Base-by-base conservation (phyloP, 306 rosid genomes). In the Styphnolobium japonicum region DNA sequence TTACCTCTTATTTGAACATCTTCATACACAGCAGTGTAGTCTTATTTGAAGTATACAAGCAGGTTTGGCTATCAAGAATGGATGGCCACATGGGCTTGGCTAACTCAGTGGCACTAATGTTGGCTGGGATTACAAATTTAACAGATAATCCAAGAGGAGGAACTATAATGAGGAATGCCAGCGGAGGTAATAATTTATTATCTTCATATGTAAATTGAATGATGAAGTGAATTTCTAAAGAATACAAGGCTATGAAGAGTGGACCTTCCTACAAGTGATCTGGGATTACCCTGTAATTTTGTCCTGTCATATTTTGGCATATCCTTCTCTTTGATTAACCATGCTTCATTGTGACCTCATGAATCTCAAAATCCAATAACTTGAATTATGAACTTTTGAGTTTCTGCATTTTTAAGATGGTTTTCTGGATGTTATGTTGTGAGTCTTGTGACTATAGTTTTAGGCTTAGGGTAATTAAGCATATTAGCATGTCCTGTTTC, bases 51-150 rank as follows among this genome's bases (percentile, higher is more conserved):
- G 49, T 85, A 9, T 53, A 22, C 36, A 58, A 81, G 71, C 80
- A 94, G 98, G 94, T 92, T 67, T 92, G 93, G 93, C 68, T 94
- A 43, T 85, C 92, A 36, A 90, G 98, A 83, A 82, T 55, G 78
- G 98, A 94, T 86, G 94, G 96, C 18, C 98, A 94, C 73, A 90
- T 84, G 94, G 92, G 94, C 77, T 85, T 92, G 85, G 98, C 90
- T 67, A 94, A 94, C 81, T 85, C 96, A 40, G 79, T 84, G 75
- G 85, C 96, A 22, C 89, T 90, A 25, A 85, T 69, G 82, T 75
- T 90, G 88, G 91, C 93, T 51, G 92, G 96, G 34, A 76, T 94
- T 66, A 85, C 86, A 40, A 86, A 81, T 19, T 81, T 71, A 56
- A 85, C 92, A 10, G 83, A 84, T 76, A 89, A 87, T 86, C 96